These are phyloP conservation scores for Phytophthora pistaciae DNA, from an alignment of 352 stramenopile genomes.

Conservation along the genomic window DNA sequence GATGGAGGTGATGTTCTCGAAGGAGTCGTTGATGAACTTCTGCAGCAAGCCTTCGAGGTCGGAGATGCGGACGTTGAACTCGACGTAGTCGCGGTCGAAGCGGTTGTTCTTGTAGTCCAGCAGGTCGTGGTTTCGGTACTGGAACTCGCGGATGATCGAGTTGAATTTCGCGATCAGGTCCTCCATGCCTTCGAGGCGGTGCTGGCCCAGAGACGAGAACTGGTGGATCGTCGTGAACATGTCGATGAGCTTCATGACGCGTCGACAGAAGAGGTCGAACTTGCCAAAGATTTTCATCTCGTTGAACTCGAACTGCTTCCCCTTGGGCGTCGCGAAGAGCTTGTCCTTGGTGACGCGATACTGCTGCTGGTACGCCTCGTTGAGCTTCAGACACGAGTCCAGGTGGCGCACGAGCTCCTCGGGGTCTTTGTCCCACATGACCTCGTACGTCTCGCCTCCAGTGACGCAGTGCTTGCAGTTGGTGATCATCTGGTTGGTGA, in stretches of 20 bases:
- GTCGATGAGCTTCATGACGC: slow-evolving; percentile 99
- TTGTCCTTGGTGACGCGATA: slow-evolving; percentile 98
- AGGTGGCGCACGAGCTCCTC: slow-evolving; percentile 96
- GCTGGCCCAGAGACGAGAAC: slow-evolving; percentile 93
- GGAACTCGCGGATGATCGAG: slow-evolving; percentile 97
- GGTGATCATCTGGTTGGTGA: slow-evolving; percentile 99
- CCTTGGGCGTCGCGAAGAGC: slow-evolving; percentile 94
- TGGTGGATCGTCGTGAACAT: slow-evolving; percentile 99
- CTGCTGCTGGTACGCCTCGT: slow-evolving; percentile 98
- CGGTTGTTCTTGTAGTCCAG: slow-evolving; percentile 99
- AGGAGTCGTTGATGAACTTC: slow-evolving; percentile 99
- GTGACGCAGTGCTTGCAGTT: slow-evolving; percentile 98
- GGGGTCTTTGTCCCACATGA: slow-evolving; percentile 96
- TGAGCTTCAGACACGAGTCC: slow-evolving; percentile 97
- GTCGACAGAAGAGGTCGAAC: slow-evolving; percentile 98
- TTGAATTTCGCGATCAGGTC: slow-evolving; percentile 95
- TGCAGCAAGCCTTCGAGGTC: slow-evolving; percentile 97
- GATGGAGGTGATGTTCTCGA: slow-evolving; percentile 99
- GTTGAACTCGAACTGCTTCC: slow-evolving; percentile 99
- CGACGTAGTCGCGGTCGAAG: slow-evolving; percentile 97
- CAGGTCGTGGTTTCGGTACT: slow-evolving; percentile 97
- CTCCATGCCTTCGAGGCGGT: slow-evolving; percentile 95
- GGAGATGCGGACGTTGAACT: slow-evolving; percentile 96
- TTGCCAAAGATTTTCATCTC: slow-evolving; percentile 99
- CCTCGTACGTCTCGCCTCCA: slow-evolving; percentile 82